A percentile compares a stretch with the other conserved stretches of the same genome.
phyloP scores from a whole-genome alignment of 441 rosid genomes.

The Populus hybrid region DNA sequence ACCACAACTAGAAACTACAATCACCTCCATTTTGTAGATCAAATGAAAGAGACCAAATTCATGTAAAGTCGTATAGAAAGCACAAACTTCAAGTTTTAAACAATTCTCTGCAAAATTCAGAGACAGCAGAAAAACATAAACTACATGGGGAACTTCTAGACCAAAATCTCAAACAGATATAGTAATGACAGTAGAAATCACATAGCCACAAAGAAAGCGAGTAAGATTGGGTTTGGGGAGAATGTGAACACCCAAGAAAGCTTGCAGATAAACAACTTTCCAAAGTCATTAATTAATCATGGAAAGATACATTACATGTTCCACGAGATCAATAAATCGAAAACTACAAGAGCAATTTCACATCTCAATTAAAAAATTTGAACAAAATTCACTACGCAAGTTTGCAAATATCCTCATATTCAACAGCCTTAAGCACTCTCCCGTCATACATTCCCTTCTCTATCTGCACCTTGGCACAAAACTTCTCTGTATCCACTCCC shows the following conservation, averaged over 20 bases:
- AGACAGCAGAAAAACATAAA: neutral
- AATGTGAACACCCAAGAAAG: neutral
- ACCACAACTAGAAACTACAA: conserved; percentile 74
- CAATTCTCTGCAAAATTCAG: neutral
- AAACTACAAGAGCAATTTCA: neutral
- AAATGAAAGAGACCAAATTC: conserved; percentile 36
- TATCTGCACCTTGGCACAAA: conserved; percentile 81
- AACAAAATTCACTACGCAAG: conserved; percentile 39
- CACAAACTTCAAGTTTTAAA: conserved; percentile 5
- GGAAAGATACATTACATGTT: neutral
- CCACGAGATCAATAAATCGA: neutral
- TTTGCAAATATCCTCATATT: conserved; percentile 89
- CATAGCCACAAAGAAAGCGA: neutral
- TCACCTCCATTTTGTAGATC: conserved; percentile 53
- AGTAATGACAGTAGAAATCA: neutral
- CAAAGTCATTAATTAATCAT: neutral
- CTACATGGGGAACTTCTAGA: neutral
- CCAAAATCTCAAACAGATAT: neutral
- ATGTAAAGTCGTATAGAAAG: neutral
- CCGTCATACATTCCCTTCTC: conserved; percentile 96
- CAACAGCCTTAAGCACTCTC: conserved; percentile 72
- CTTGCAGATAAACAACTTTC: neutral
- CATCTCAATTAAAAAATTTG: neutral
- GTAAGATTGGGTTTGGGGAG: neutral
- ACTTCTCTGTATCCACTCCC: conserved; percentile 77